These are phyloP conservation scores for Fusarium floridanum DNA, from an alignment of 2,329 filamentous ascomycete genomes.

Conservation along the genomic window DNA sequence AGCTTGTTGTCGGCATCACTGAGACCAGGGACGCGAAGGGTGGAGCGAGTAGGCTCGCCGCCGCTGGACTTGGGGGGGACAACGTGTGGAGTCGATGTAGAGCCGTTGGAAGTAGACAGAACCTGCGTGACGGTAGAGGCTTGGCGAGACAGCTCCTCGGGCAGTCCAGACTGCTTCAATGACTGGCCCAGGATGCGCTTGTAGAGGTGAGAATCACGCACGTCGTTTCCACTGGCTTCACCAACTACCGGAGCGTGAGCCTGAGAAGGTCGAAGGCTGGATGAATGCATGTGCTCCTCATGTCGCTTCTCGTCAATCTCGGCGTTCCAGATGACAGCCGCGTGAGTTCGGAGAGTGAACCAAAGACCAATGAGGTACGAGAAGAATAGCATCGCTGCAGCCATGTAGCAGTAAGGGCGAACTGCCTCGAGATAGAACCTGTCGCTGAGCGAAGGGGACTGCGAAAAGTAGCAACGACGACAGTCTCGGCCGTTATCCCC, in stretches of 20 bases:
- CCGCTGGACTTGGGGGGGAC: constrained; percentile 78
- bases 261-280: constrained; percentile 52
- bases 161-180: constrained; percentile 83
- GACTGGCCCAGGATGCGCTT: constrained; percentile 94
- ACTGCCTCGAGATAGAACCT: constrained; percentile 92
- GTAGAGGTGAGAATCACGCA: constrained; percentile 90
- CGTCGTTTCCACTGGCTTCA: constrained; percentile 71
- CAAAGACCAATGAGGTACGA: constrained; percentile 94
- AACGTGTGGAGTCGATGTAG: constrained; percentile 72
- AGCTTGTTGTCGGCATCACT: constrained; percentile 85
- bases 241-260: constrained; percentile 49
- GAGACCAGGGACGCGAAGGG: constrained; percentile 74
- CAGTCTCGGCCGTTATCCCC: constrained; percentile 76
- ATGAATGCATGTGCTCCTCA: constrained; percentile 61
- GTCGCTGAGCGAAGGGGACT: constrained; percentile 85
- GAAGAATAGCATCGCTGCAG: constrained; percentile 86
- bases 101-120: constrained; percentile 57
- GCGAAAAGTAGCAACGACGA: constrained; percentile 92
- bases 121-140: constrained; percentile 53
- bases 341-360: constrained; percentile 96
- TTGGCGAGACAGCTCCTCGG: constrained; percentile 59
- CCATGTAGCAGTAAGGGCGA: constrained; percentile 91
- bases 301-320: constrained; percentile 83
- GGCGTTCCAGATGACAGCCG: constrained; percentile 95
- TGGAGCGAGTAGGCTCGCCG: constrained; percentile 54